Percentiles rank a stretch among this genome's conserved stretches.
These are phyloP conservation scores for Pseudogymnoascus sp. DNA, from an alignment of 2,329 filamentous ascomycete genomes.

Conservation along the genomic window DNA sequence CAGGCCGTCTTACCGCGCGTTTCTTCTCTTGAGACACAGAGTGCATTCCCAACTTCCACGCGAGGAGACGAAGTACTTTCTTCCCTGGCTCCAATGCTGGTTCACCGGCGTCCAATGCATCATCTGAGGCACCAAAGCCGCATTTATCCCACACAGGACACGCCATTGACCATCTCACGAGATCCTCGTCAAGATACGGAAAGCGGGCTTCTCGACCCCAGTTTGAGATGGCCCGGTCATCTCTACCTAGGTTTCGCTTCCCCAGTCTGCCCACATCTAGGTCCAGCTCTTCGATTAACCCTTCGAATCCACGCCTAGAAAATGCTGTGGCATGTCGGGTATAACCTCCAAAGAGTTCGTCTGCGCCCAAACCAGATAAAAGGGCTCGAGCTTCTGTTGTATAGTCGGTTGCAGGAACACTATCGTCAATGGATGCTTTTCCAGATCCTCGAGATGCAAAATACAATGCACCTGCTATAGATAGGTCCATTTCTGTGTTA, in stretches of 20 bases:
- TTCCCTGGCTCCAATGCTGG: slow-evolving; percentile 65
- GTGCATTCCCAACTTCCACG: slow-evolving; percentile 62
- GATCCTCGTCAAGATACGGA: slow-evolving; percentile 78
- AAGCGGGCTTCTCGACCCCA: slow-evolving; percentile 87
- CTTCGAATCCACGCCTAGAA: slow-evolving; percentile 55
- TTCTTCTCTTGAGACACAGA: slow-evolving; percentile 81
- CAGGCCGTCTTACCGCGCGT: slow-evolving; percentile 57
- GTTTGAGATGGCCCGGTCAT: slow-evolving; percentile 82
- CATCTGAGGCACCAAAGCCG: slow-evolving; percentile 56
- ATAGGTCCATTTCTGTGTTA: slow-evolving; percentile 97
- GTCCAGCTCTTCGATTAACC: slow-evolving; percentile 71
- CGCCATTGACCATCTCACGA: slow-evolving; percentile 72
- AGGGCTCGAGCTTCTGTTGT: slow-evolving; percentile 70
- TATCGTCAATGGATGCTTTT: slow-evolving; percentile 23
- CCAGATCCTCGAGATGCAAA: slow-evolving; percentile 73
- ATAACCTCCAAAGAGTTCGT: slow-evolving; percentile 94
- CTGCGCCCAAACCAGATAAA: slow-evolving; percentile 85
- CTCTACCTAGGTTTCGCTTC: slow-evolving; percentile 87
- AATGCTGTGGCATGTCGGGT: slow-evolving; percentile 74
- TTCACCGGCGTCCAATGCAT: slow-evolving; percentile 21
- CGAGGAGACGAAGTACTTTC: slow-evolving; percentile 67
- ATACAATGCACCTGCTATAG: slow-evolving; percentile 87
- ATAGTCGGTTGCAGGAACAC: slow-evolving; percentile 35
- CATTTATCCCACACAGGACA: slow-evolving; percentile 78
- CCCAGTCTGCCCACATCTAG: slow-evolving; percentile 80